Evolutionary conservation across 768 basidiomycete genomes (phyloP).

Genomic region (Auricularia cornea): DNA sequence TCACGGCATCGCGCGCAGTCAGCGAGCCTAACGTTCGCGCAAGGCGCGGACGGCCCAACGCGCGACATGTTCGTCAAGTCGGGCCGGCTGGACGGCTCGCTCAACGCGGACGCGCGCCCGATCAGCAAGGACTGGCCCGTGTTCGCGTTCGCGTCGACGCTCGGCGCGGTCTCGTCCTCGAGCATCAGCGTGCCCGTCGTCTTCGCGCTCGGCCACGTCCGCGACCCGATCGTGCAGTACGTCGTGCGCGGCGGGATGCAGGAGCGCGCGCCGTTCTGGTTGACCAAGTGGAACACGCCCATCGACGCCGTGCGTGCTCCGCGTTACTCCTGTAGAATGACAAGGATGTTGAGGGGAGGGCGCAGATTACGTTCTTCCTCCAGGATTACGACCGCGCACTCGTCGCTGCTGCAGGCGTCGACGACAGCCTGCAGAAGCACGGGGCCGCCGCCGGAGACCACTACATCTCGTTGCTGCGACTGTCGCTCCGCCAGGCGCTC

Average conservation of each 20-base stretch:
- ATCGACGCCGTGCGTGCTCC: slow-evolving; percentile 18
- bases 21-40: slow-evolving; percentile 8
- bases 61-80: slow-evolving; percentile 9
- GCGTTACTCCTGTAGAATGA: background rate
- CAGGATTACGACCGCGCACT: slow-evolving; percentile 24
- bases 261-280: slow-evolving; percentile 23
- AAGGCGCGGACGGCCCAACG: slow-evolving; percentile 9
- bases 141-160: slow-evolving; percentile 11
- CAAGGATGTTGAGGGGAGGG: background rate
- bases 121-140: slow-evolving; percentile 13
- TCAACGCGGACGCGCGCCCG: slow-evolving; percentile 12
- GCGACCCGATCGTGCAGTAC: slow-evolving; percentile 31
- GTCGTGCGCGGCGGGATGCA: slow-evolving; percentile 24
- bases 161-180: slow-evolving; percentile 10
- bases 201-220: slow-evolving; percentile 26
- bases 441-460: slow-evolving; percentile 21
- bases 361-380: slow-evolving; percentile 26
- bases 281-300: slow-evolving; percentile 19
- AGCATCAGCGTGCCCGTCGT: slow-evolving; percentile 12
- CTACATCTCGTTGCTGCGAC: slow-evolving; percentile 23
- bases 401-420: slow-evolving; percentile 23
- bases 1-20: background rate
- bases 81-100: slow-evolving; percentile 9
- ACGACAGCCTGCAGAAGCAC: slow-evolving; percentile 23
- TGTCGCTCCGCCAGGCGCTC: slow-evolving; percentile 27